Evolutionary conservation across 2,329 filamentous ascomycete genomes (phyloP), one percentile per base, ranked within the genome.

Genomic region (Whalleya microplaca): DNA sequence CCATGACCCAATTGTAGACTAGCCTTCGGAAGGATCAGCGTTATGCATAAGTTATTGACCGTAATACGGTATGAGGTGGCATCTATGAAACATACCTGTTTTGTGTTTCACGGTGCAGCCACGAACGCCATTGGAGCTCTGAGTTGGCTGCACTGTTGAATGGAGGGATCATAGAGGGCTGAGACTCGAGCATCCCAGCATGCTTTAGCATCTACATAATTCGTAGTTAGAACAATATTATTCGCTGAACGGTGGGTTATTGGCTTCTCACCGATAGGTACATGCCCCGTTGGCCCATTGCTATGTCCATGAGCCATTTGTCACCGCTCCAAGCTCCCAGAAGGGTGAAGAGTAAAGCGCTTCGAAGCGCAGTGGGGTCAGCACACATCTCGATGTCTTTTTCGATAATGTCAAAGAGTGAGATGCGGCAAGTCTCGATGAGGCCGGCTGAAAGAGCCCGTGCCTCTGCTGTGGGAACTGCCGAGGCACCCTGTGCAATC

Each of bases 261-360:
- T 45, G 44, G 19, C n/a, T 29, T 21, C 79, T 75, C 65, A 83
- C 80, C 56, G 86, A 82, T 57, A 89, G 80, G 69, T 90, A 90
- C 85, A 90, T 90, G 55, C 85, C 85, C 46, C 86, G 80, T 71
- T 90, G 88, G 27, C 87, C 87, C 85, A 90, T 89, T 42, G 86
- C 84, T 62, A 90, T 89, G 66, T 90, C 87, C 87, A 90, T 90
- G 62, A 89, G 84, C 86, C 87, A 90, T 72, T 90, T 90, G 71
- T 90, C 87, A 45, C 88, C 88, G 67, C 87, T 88, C 88, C 88
- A 91, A 1, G 85, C 85, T 7, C 86, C 87, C 21, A 89, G 79
- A 1, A 87, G 80, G 1, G 84, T 88, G 69, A 89, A 89, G 2
- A 90, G 79, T 12, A 90, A 75, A 0, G 87, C 87, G 46, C 85